Percentiles rank a stretch among this genome's conserved stretches.
Conservation (phyloP, 768 basidiomycete species). For the Suillus spraguei region DNA sequence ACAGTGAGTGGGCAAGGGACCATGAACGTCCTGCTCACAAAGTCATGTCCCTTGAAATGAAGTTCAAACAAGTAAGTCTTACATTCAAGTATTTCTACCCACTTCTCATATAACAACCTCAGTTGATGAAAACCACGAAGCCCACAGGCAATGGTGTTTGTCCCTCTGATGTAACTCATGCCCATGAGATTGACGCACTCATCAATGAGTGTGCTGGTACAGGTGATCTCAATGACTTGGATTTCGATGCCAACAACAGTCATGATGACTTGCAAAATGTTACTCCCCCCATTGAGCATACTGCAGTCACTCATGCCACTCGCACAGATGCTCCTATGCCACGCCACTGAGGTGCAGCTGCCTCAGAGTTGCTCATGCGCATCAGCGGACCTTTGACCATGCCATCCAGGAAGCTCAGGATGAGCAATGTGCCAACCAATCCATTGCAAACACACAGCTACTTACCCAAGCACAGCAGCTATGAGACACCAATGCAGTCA, state of each 20-base stretch:
- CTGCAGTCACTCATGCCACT: slow-evolving; percentile 10
- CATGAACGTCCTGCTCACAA: slow-evolving; percentile 15
- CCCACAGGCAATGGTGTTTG: slow-evolving; percentile 28
- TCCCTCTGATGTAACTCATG: slow-evolving; percentile 24
- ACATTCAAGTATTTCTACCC: neutral
- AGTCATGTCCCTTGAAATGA: slow-evolving; percentile 20
- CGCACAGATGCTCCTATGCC: slow-evolving; percentile 13
- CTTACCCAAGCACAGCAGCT: slow-evolving; percentile 29
- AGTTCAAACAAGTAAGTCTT: slow-evolving; percentile 27
- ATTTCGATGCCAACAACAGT: slow-evolving; percentile 10
- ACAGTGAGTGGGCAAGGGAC: slow-evolving; percentile 20
- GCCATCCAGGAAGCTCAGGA: slow-evolving; percentile 23
- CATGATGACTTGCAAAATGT: neutral
- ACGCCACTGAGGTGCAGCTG: slow-evolving; percentile 14
- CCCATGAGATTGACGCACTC: slow-evolving; percentile 27
- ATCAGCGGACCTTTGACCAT: slow-evolving; percentile 31
- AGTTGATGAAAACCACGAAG: slow-evolving; percentile 28
- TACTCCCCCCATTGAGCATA: neutral
- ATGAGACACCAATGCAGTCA: slow-evolving; percentile 24
- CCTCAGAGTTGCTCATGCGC: slow-evolving; percentile 22
- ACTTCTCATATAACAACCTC: neutral
- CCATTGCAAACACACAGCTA: slow-evolving; percentile 29
- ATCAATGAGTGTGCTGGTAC: slow-evolving; percentile 29
- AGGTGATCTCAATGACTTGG: slow-evolving; percentile 24
- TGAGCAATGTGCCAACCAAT: slow-evolving; percentile 22